phyloP scores from a whole-genome alignment of 768 basidiomycete genomes.

The Vararia minispora region DNA sequence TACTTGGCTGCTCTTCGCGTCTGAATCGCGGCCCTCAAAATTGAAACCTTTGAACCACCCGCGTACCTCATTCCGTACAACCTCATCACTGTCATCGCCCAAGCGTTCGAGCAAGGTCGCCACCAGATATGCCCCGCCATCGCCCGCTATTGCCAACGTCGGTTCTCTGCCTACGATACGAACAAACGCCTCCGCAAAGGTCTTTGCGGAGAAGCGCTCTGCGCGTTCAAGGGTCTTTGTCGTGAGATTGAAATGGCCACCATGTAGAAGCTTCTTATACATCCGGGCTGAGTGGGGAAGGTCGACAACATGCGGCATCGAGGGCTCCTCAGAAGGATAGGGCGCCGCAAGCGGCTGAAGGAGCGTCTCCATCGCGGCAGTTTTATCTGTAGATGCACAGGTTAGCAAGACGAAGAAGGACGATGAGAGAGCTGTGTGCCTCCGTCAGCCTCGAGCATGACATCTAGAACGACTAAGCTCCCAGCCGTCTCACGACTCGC shows the following conservation, averaged over 20 bases:
- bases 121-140: slow-evolving; percentile 65
- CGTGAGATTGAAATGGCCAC: slow-evolving; percentile 73
- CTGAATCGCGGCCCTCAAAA: slow-evolving; percentile 4
- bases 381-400: slow-evolving; percentile 46
- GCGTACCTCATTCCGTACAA: background rate
- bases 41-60: slow-evolving; percentile 6
- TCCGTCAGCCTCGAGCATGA: slow-evolving; percentile 79
- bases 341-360: slow-evolving; percentile 42
- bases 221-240: slow-evolving; percentile 42
- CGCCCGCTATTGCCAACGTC: slow-evolving; percentile 42
- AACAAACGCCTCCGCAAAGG: slow-evolving; percentile 52
- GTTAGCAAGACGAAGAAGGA: background rate
- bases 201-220: slow-evolving; percentile 41
- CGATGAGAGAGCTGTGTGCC: slow-evolving; percentile 36
- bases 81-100: slow-evolving; percentile 8
- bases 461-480: slow-evolving; percentile 65
- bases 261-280: slow-evolving; percentile 85
- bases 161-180: slow-evolving; percentile 39
- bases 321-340: slow-evolving; percentile 42
- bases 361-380: slow-evolving; percentile 47
- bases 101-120: slow-evolving; percentile 61
- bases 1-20: slow-evolving; percentile 6
- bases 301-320: slow-evolving; percentile 59
- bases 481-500: slow-evolving; percentile 70
- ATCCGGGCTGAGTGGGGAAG: slow-evolving; percentile 73